Conservation (phyloP, 257 asterid species). For the Fraxinus americana region DNA sequence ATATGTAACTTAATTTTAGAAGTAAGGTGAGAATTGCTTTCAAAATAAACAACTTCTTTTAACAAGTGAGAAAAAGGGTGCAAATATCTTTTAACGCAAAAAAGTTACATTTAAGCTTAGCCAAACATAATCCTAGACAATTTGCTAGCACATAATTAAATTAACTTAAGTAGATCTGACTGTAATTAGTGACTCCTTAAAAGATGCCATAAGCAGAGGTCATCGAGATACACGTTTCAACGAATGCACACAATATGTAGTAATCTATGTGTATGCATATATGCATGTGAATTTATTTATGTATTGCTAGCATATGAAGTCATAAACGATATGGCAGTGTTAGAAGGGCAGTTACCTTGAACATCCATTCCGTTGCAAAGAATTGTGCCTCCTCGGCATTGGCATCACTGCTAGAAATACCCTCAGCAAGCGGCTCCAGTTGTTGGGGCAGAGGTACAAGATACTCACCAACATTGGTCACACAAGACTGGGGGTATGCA, state of each 20-base stretch:
- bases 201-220: not conserved
- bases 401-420: constrained; percentile 68
- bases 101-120: not conserved
- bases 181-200: not conserved
- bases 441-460: constrained; percentile 97
- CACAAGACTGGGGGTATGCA: constrained; percentile 90
- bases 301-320: not conserved
- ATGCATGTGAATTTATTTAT: not conserved
- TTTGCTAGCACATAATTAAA: not conserved
- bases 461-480: constrained; percentile 90
- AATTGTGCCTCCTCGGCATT: constrained; percentile 94
- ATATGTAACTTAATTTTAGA: not conserved
- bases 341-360: constrained; percentile 62
- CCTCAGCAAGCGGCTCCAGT: constrained; percentile 94
- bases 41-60: not conserved
- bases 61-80: too few species aligned
- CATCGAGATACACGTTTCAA: not conserved
- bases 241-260: not conserved
- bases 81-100: too few species aligned
- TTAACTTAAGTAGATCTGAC: not conserved
- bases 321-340: not conserved
- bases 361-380: constrained; percentile 99
- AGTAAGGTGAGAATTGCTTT: not conserved
- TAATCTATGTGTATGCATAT: not conserved
- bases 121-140: not conserved